Evolutionary conservation across 345 rosid genomes (phyloP).

Genomic region (Cardamine chenopodiifolia): DNA sequence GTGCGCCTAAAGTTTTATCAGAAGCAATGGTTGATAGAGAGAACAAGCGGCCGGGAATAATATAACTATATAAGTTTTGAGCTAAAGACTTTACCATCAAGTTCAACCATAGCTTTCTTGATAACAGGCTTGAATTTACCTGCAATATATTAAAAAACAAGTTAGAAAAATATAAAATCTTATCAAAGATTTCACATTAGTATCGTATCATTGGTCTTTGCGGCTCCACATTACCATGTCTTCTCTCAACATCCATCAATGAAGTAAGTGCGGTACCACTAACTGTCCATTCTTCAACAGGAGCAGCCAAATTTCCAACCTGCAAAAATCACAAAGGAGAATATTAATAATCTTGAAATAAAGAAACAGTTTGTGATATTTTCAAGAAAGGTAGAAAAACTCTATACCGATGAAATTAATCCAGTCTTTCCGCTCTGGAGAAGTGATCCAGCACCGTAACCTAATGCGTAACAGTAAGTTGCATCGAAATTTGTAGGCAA

Average conservation of each 20-base stretch:
- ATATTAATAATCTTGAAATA: constrained; percentile 9
- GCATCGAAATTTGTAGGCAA: constrained; percentile 95
- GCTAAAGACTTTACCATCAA: constrained; percentile 60
- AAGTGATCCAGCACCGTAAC: constrained; percentile 87
- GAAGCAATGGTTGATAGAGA: background rate
- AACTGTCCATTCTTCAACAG: constrained; percentile 91
- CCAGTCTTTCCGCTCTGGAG: constrained; percentile 90
- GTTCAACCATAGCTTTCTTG: constrained; percentile 99
- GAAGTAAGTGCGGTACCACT: constrained; percentile 91
- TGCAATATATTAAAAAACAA: constrained; percentile 30
- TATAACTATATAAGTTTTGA: background rate
- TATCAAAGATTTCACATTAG: background rate
- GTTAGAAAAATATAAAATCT: no score
- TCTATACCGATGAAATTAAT: constrained; percentile 77
- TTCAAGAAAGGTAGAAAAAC: constrained; percentile 14
- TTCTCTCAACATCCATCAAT: constrained; percentile 98
- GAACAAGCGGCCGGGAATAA: background rate
- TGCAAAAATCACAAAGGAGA: constrained; percentile 35
- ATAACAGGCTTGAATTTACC: constrained; percentile 96
- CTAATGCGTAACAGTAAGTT: constrained; percentile 87
- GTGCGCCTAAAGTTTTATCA: constrained; percentile 66
- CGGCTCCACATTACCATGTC: constrained; percentile 63
- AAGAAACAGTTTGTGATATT: background rate
- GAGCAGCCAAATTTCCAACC: constrained; percentile 91
- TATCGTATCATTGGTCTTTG: background rate